A percentile compares a stretch with the other conserved stretches of the same genome.
Evolutionary conservation across 2,329 filamentous ascomycete genomes (phyloP).

Genomic region (Ilyonectria mors-panacis): DNA sequence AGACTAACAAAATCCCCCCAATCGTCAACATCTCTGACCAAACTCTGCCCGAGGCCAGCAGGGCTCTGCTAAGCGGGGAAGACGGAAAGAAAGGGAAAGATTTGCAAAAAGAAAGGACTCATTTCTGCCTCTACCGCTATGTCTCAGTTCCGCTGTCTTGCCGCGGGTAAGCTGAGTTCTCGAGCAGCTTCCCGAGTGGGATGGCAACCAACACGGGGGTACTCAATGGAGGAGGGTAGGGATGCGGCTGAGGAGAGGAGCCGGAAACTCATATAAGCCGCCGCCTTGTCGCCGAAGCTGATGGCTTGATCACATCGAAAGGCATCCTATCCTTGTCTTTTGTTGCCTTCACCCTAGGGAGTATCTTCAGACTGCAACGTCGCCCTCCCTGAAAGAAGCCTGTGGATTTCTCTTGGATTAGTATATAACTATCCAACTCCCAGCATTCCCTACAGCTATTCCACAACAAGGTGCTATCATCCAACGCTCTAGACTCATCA

Average conservation of each 20-base stretch:
- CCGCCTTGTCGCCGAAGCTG: conserved; percentile 20
- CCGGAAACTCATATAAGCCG: conserved; percentile 29
- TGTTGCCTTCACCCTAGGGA: not conserved
- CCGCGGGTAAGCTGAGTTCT: conserved; percentile 4
- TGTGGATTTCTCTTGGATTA: not conserved
- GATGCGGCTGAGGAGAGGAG: not conserved
- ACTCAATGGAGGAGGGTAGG: conserved; percentile 29
- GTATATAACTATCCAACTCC: not conserved
- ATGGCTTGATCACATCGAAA: conserved; percentile 20
- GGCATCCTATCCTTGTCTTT: conserved; percentile 12
- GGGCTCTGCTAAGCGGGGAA: not conserved
- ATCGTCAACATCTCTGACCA: not conserved
- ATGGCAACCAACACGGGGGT: conserved; percentile 20
- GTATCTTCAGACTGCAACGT: not conserved
- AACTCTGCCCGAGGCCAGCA: not conserved
- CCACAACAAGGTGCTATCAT: not conserved
- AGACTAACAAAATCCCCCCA: conserved; percentile 20
- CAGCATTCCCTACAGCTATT: not conserved
- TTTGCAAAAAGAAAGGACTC: too few species aligned
- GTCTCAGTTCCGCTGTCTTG: not conserved
- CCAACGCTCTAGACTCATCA: not conserved
- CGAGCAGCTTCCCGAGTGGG: conserved; percentile 8
- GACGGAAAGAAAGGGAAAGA: not conserved
- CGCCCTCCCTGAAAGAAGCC: not conserved
- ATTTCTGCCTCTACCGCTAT: not conserved